Evolutionary conservation across 768 basidiomycete species (phyloP), one percentile per base, ranked within the genome.

Genomic region (Pulveroboletus ravenelii): DNA sequence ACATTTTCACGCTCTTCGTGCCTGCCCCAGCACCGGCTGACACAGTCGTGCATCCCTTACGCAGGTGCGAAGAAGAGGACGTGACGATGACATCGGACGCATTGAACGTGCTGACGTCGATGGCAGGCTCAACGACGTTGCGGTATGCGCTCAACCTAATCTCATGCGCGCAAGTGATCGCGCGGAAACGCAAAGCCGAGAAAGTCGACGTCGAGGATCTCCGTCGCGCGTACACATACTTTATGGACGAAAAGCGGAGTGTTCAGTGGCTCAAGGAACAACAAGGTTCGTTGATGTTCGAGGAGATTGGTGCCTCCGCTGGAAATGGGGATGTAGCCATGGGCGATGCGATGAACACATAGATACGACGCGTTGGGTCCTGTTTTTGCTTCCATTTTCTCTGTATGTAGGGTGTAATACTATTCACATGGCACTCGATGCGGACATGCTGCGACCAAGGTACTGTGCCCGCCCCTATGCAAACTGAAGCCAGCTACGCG

Each of bases 91-190:
- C 85, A 1, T 62, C 78, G 1, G 84, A 85, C 17, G 92, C 93
- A 1, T 66, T 81, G 37, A 77, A 78, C 30, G 85, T 93, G n/a
- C 74, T 99, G 31, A 89, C 92, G 3, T 79, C 84, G 2, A 95
- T 99, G 82, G 93, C 92, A 1, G 70, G 75, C 54, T 82, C 92
- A 56, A 94, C 95, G 6, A 96, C 93, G 0, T 75, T 98, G 36
- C 86, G 95, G 49, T 98, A 96, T 63, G 89, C 92, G 0, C 80
- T 98, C 39, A 95, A 98, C 71, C 74, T 97, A 49, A 98, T 99
- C 56, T 93, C 94, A 1, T 93, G 92, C 42, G 90, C 89, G 1
- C 84, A 90, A 56, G 81, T 96, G 40, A 74, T 95, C 15, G 89
- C 95, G 6, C 77, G 81, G 54, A 87, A 92, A 62, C 81, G 95